Base-by-base conservation (phyloP, 2,329 filamentous ascomycete genomes). In the Nemania sp. region DNA sequence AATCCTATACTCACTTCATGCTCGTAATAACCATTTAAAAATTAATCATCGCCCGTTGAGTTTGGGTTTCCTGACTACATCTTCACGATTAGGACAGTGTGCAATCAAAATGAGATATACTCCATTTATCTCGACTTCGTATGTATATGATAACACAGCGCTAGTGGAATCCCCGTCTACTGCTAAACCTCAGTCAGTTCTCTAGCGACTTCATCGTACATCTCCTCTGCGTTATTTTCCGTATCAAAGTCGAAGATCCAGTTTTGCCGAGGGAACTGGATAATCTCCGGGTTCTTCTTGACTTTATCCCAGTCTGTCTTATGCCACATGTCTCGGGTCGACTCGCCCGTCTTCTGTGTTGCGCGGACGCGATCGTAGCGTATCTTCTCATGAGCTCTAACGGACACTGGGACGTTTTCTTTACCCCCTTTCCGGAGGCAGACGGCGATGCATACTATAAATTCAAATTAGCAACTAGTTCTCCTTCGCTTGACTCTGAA, bases 241-340 rank as follows among this genome's bases (percentile, higher is more conserved):
- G 84, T 81, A 66, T 88, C 86, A 68, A 83, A 82, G n/a, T 79
- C 73, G 62, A 85, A 82, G 20, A 87, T 83, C 85, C 85, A 87
- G 60, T 85, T 83, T 64, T 86, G 83, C 2, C 84, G 79, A 6
- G 82, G 83, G 55, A 87, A 78, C 47, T 82, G 80, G 57, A 86
- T 84, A 43, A 80, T 82, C 65, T 81, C 77, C 0, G 84, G 84
- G 54, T 86, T 80, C 68, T 83, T 76, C 64, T 81, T 82, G 35
- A 85, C 83, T 66, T 82, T 82, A 24, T 75, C 78, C 84, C 83
- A 87, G 71, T 86, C 84, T 4, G 84, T 84, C 75, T 85, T 86
- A 72, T 88, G 86, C 85, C 85, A 87, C 78, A 81, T 81, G 68
- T 86, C 84, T 29, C 84, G 79, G 0, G 84, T 85, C 5, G 79